Base-by-base conservation (phyloP, 805 yeast species). In the Naumovozyma dairenensis region DNA sequence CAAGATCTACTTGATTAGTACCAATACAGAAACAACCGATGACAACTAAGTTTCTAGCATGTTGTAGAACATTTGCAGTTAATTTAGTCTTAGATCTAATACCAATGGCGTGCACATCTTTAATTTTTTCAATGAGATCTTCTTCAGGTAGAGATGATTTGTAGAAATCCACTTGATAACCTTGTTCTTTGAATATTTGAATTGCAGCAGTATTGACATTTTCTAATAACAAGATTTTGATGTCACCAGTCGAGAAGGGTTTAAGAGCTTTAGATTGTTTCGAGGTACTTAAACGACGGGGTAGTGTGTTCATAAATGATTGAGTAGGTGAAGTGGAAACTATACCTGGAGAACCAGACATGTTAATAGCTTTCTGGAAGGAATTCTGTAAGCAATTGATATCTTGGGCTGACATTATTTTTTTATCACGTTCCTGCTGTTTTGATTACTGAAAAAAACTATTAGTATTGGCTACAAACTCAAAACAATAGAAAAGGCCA, bases 1-100 rank as follows among this genome's bases (percentile, higher is more conserved):
- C 84, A 42, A 86, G 70, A 59, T 89, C 92, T 36, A 89, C 97
- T 66, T 89, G 97, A 69, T 89, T 92, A 42, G 97, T 92, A 52
- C 97, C 98, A 48, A 89, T 92, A 71, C 97, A 92, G 80, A 92
- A 92, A 67, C 98, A 89, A 35, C 98, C 98, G 62, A 89, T 69
- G 18, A 75, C 87, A 16, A 82, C 80, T 62, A 89, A 71, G 67
- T 89, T 83, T 58, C 76, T 80, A 36, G 98, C 97, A 51, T 82
- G 83, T 42, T 73, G 67, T 49, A 89, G 69, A 18, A 89, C 75
- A 33, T 74, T 75, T 46, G 74, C 79, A 28, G 85, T 82, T 55
- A 89, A 69, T 60, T 76, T 82, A 33, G 97, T 92, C 69, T 92
- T 92, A 38, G 97, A 87, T 67, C 97, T 81, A 55, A 89, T 87